phyloP scores from a whole-genome alignment of 2,329 filamentous ascomycete genomes.

The Neopestalotiopsis rosae region DNA sequence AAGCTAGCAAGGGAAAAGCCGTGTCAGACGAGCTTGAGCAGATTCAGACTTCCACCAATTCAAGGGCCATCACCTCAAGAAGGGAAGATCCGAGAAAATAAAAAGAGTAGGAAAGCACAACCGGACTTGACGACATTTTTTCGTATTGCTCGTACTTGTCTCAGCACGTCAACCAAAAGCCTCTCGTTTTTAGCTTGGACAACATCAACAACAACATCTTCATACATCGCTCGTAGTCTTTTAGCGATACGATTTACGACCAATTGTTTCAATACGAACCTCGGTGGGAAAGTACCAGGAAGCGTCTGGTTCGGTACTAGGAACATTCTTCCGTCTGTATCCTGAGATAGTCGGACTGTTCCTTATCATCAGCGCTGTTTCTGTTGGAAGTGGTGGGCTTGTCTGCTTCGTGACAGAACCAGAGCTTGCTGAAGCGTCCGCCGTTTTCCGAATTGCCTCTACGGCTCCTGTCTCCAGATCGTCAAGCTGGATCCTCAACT shows the following conservation, averaged over 20 bases:
- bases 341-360: neutral
- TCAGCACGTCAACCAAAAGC: neutral
- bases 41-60: too few species aligned
- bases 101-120: neutral
- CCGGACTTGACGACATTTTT: neutral
- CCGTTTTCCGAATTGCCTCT: slow-evolving; percentile 21
- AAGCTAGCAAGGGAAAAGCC: too few species aligned
- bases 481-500: slow-evolving; percentile 79
- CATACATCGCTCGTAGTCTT: neutral
- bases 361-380: slow-evolving; percentile 17
- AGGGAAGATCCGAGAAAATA: too few species aligned
- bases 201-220: neutral
- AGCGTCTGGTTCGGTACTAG: too few species aligned
- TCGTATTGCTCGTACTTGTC: neutral
- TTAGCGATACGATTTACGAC: neutral
- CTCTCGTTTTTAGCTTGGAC: neutral
- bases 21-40: too few species aligned
- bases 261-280: neutral
- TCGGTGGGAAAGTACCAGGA: too few species aligned
- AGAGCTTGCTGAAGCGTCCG: neutral
- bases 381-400: neutral
- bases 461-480: slow-evolving; percentile 57
- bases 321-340: too few species aligned
- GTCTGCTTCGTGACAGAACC: neutral
- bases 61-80: too few species aligned